Conservation (phyloP, 768 basidiomycete genomes). For the Phallus indusiatus region DNA sequence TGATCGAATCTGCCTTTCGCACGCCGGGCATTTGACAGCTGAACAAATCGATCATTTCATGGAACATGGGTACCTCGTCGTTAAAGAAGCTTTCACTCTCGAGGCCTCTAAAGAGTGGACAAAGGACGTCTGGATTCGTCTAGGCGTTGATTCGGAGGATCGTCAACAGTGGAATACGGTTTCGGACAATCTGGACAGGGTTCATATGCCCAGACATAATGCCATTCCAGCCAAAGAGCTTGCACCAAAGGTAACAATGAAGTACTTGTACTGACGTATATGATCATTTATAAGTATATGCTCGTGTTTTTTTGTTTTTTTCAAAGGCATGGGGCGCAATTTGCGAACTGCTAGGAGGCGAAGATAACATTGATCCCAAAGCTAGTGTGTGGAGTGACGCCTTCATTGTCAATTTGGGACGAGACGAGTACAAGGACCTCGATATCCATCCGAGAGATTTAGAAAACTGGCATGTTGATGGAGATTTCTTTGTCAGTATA, state of each 20-base stretch:
- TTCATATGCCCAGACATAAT: conserved; percentile 25
- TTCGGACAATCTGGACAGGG: conserved; percentile 14
- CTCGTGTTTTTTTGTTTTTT: background rate
- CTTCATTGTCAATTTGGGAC: conserved; percentile 30
- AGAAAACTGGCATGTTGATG: conserved; percentile 46
- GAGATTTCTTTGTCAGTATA: conserved; percentile 13
- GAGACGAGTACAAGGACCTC: conserved; percentile 19
- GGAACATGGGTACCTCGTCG: conserved; percentile 43
- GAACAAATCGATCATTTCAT: conserved; percentile 47
- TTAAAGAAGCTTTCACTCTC: conserved; percentile 43
- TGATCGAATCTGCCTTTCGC: no score
- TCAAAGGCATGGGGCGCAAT: conserved; percentile 12
- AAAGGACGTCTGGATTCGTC: conserved; percentile 40
- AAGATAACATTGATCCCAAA: conserved; percentile 23
- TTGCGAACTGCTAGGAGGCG: conserved; percentile 28
- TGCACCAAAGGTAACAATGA: conserved; percentile 21
- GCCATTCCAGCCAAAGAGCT: conserved; percentile 18
- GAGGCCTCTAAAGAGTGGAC: conserved; percentile 43
- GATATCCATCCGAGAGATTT: conserved; percentile 34
- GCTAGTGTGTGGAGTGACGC: conserved; percentile 22
- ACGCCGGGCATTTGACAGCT: conserved; percentile 1
- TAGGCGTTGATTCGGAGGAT: conserved; percentile 43
- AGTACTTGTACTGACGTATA: no score
- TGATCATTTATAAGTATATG: conserved; percentile 10
- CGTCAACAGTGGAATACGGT: conserved; percentile 37